Evolutionary conservation across 2,329 filamentous ascomycete species (phyloP).

Genomic region (Didymellaceae sp.): DNA sequence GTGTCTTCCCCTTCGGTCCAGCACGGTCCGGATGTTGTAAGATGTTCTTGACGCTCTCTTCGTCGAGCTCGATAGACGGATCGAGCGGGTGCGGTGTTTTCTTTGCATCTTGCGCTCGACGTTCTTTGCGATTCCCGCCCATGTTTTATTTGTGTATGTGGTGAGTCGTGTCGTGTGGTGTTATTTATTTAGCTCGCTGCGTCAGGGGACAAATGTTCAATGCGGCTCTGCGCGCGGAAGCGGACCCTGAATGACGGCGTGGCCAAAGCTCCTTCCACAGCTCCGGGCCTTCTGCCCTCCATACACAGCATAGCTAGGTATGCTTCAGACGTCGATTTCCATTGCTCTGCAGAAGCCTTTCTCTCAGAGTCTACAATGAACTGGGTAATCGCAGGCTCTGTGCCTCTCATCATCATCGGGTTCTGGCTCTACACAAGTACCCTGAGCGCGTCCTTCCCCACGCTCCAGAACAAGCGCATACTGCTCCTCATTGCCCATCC

Average conservation of each 20-base stretch:
- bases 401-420: conserved; percentile 52
- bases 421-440: conserved; percentile 58
- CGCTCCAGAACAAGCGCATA: conserved; percentile 81
- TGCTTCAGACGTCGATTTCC: neutral
- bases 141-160: conserved; percentile 27
- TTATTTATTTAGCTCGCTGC: conserved; percentile 5
- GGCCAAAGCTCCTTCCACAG: conserved; percentile 23
- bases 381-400: conserved; percentile 47
- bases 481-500: conserved; percentile 94
- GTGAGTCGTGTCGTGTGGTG: neutral
- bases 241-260: conserved; percentile 21
- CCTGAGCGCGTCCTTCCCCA: conserved; percentile 63
- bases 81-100: conserved; percentile 45
- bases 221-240: conserved; percentile 27
- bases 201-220: conserved; percentile 22
- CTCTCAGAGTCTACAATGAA: conserved; percentile 42
- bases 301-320: neutral
- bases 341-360: no score
- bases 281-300: conserved; percentile 5
- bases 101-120: conserved; percentile 48
- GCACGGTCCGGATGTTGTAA: conserved; percentile 74
- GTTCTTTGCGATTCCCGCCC: conserved; percentile 54
- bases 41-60: conserved; percentile 63
- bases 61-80: conserved; percentile 45
- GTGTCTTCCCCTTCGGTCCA: conserved; percentile 66